Evolutionary conservation across 345 rosid genomes (phyloP).

Genomic region (Salix dunnii): DNA sequence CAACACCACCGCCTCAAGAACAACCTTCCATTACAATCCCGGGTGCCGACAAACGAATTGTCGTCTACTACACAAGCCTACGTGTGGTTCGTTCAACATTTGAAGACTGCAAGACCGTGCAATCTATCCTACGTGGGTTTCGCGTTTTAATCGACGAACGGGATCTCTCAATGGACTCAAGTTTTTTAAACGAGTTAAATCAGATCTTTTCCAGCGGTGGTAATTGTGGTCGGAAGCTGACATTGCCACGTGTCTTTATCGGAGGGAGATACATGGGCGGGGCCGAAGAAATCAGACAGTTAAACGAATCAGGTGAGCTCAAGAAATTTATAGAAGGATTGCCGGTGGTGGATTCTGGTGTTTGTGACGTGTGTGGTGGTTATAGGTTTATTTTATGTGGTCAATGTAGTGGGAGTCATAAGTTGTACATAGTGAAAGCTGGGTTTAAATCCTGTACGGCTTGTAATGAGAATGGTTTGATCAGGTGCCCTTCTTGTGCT

Average conservation of each 20-base stretch:
- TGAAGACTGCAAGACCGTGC: constrained; percentile 61
- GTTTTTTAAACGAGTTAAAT: constrained; percentile 51
- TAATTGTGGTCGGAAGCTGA: constrained; percentile 10
- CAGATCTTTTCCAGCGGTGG: constrained; percentile 32
- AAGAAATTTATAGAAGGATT: constrained; percentile 67
- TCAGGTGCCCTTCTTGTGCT: constrained; percentile 77
- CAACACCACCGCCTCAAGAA: not conserved
- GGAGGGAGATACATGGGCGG: constrained; percentile 85
- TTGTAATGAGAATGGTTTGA: constrained; percentile 88
- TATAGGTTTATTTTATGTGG: constrained; percentile 61
- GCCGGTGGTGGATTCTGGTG: constrained; percentile 43
- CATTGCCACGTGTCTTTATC: constrained; percentile 73
- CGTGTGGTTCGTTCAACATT: constrained; percentile 65
- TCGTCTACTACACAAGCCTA: constrained; percentile 77
- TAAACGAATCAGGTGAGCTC: constrained; percentile 84
- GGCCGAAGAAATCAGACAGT: constrained; percentile 67
- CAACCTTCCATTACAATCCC: constrained; percentile 16
- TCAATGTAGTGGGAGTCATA: constrained; percentile 75
- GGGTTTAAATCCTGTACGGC: constrained; percentile 58
- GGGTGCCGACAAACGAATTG: constrained; percentile 37
- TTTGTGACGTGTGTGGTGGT: constrained; percentile 65
- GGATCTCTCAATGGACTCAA: constrained; percentile 67
- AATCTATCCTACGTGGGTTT: constrained; percentile 53
- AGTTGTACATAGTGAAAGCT: constrained; percentile 56
- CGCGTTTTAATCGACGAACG: constrained; percentile 65